A percentile compares a stretch with the other conserved stretches of the same genome.
Conservation (phyloP, 495 filamentous ascomycete genomes). For the Penicillium pulvis region DNA sequence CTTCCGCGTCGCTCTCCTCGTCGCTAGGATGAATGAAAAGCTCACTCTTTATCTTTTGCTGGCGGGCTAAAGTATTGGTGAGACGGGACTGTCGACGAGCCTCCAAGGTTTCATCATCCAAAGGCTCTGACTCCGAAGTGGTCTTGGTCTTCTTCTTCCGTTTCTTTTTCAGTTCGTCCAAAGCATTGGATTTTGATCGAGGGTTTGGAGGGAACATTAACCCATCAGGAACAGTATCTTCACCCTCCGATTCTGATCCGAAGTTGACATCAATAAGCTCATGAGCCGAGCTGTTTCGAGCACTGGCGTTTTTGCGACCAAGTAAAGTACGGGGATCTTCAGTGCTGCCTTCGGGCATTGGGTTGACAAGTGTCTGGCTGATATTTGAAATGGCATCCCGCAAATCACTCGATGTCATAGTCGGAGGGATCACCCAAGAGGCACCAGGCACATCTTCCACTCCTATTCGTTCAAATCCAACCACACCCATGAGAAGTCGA, state of each 20-base stretch:
- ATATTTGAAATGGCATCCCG: conserved; percentile 63
- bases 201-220: conserved; percentile 65
- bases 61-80: conserved; percentile 62
- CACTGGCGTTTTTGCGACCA: conserved; percentile 61
- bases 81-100: conserved; percentile 56
- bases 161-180: conserved; percentile 56
- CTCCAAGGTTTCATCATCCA: conserved; percentile 54
- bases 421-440: conserved; percentile 76
- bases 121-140: conserved; percentile 33
- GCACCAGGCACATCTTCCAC: conserved; percentile 70
- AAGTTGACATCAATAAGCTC: conserved; percentile 46
- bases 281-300: conserved; percentile 42
- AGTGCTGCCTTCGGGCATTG: conserved; percentile 67
- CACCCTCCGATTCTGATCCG: conserved; percentile 64
- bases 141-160: conserved; percentile 47
- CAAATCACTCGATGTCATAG: conserved; percentile 61
- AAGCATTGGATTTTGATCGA: conserved; percentile 46
- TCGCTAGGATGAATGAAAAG: conserved; percentile 78
- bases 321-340: conserved; percentile 74
- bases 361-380: conserved; percentile 70
- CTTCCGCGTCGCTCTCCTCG: conserved; percentile 74
- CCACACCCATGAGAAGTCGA: conserved; percentile 78
- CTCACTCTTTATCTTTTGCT: conserved; percentile 77
- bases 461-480: conserved; percentile 71
- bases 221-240: conserved; percentile 61